Percentiles rank a stretch among this genome's conserved stretches.
Conservation (phyloP, 2,329 filamentous ascomycete genomes). For the Apiospora arundinis region DNA sequence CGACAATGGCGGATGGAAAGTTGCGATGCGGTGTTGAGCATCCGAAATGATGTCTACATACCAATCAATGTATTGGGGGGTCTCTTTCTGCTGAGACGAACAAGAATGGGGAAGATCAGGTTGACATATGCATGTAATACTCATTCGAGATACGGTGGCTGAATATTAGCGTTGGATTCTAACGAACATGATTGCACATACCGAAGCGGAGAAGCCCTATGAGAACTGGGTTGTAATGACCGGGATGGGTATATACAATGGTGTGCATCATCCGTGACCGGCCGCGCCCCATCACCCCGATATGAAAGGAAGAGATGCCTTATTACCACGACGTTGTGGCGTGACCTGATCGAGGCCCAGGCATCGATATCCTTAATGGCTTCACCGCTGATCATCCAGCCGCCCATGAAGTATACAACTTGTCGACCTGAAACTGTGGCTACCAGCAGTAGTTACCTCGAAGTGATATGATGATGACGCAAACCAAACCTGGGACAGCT, state of each 20-base stretch:
- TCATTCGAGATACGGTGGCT: not conserved
- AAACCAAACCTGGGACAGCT: not conserved
- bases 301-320: not conserved
- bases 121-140: not conserved
- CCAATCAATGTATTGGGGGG: not conserved
- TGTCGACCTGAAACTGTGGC: not conserved
- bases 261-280: not conserved
- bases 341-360: not conserved
- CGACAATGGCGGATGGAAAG: not conserved
- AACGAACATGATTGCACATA: not conserved
- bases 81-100: not conserved
- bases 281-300: not conserved
- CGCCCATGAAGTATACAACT: not conserved
- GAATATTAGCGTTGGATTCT: not conserved
- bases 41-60: not conserved
- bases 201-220: not conserved
- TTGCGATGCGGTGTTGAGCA: not conserved
- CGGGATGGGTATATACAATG: not conserved
- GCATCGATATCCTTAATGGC: not conserved
- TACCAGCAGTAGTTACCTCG: not conserved
- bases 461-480: constrained; percentile 3
- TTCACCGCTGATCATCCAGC: not conserved
- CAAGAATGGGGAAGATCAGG: not conserved
- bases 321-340: not conserved
- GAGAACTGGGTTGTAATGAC: not conserved